Percentiles rank a stretch among this genome's conserved stretches.
Conservation (phyloP, 2,329 filamentous ascomycete genomes). For the Alternaria viburni region DNA sequence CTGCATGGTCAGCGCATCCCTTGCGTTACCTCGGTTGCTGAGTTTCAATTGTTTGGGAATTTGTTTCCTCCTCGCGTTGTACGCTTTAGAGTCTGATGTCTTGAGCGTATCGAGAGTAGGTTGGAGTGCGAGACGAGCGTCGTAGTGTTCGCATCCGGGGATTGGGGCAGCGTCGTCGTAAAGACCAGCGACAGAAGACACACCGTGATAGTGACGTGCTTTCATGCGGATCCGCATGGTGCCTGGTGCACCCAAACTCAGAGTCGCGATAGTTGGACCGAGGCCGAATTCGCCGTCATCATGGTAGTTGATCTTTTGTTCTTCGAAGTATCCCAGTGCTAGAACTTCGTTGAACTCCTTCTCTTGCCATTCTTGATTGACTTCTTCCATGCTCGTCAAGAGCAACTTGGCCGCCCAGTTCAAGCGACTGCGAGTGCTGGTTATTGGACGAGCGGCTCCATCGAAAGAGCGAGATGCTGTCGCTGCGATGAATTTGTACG, state of each 20-base stretch:
- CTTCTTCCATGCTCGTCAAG: conserved; percentile 33
- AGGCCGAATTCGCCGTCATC: conserved; percentile 70
- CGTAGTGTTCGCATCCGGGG: conserved; percentile 42
- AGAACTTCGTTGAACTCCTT: conserved; percentile 68
- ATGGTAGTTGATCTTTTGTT: conserved; percentile 66
- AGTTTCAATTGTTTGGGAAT: conserved; percentile 49
- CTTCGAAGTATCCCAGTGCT: conserved; percentile 67
- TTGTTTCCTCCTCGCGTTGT: conserved; percentile 34
- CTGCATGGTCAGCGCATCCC: conserved; percentile 53
- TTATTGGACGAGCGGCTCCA: conserved; percentile 50
- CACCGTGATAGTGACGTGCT: conserved; percentile 53
- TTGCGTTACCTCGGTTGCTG: conserved; percentile 36
- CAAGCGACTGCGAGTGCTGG: conserved; percentile 59
- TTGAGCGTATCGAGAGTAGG: conserved; percentile 35
- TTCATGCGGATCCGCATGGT: conserved; percentile 67
- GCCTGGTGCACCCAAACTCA: conserved; percentile 63
- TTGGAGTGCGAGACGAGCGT: conserved; percentile 41
- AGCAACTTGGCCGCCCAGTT: conserved; percentile 61
- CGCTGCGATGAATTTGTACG: conserved; percentile 69
- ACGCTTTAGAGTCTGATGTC: conserved; percentile 22
- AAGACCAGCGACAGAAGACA: conserved; percentile 37
- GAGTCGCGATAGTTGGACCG: conserved; percentile 67
- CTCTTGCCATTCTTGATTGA: conserved; percentile 14
- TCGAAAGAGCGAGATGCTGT: conserved; percentile 45
- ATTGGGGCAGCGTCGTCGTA: conserved; percentile 42